phyloP scores from a whole-genome alignment of 1,139 yeast genomes.

The Blastobotrys serpentis region DNA sequence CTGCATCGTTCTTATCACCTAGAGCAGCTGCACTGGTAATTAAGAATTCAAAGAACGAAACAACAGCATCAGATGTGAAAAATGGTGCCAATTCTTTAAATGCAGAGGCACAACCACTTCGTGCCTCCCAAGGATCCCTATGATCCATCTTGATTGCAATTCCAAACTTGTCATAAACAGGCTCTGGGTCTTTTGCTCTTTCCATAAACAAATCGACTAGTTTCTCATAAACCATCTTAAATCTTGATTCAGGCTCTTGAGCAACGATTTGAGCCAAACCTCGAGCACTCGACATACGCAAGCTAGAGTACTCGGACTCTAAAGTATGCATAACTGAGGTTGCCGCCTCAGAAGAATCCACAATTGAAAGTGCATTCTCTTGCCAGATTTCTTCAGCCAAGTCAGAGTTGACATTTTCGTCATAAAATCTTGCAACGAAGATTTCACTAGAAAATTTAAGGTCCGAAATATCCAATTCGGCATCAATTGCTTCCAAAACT shows the following conservation, averaged over 20 bases:
- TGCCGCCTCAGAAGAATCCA: conserved; percentile 38
- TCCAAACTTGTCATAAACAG: conserved; percentile 75
- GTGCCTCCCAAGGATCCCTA: conserved; percentile 78
- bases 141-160: conserved; percentile 64
- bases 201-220: conserved; percentile 56
- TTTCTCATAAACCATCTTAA: conserved; percentile 43
- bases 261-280: conserved; percentile 42
- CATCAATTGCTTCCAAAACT: conserved; percentile 78
- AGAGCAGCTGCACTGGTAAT: conserved; percentile 59
- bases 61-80: conserved; percentile 43
- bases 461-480: conserved; percentile 76
- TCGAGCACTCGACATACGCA: conserved; percentile 65
- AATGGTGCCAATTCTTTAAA: conserved; percentile 57
- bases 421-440: conserved; percentile 78
- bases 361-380: conserved; percentile 57
- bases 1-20: conserved; percentile 73
- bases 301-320: conserved; percentile 25
- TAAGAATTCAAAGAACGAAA: conserved; percentile 56
- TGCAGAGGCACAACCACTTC: conserved; percentile 78
- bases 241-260: conserved; percentile 31
- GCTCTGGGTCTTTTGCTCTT: conserved; percentile 73
- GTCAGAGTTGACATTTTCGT: conserved; percentile 59
- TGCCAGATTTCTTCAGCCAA: conserved; percentile 83
- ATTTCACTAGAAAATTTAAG: conserved; percentile 58
- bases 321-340: conserved; percentile 22